Base-by-base conservation (phyloP, 1,284 basidiomycete species). In the Tilletia indica region DNA sequence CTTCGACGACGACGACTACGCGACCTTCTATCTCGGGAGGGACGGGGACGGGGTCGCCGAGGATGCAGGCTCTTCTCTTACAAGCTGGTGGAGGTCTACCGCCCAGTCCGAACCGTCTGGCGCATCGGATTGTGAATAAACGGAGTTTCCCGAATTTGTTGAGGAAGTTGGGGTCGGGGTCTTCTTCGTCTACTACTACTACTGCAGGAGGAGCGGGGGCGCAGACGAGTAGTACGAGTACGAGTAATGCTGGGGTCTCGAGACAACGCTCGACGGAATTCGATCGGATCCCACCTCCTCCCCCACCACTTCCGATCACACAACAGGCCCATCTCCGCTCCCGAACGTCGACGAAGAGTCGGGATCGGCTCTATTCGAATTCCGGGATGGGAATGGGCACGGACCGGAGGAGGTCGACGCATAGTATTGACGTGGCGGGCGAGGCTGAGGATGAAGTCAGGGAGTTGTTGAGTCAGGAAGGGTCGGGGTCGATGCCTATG, bases 101-200 rank as follows among this genome's bases (percentile, higher is more conserved):
- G 67, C 39, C 71, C 0, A 78, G 77, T 67, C 74, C 76, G 1
- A 69, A 67, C 16, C 73, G 73, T 61, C 75, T 71, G 56, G 61
- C 73, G 14, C 12, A 61, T 47, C 71, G 72, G 38, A 68, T 80
- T 11, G 70, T 69, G 5, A 72, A 72, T 39, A 80, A 80, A 56
- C 73, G 79, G 38, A 76, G 78, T 49, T 51, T 80, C 0, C 75
- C 78, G 67, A 77, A 79, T 69, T 76, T 80, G 1, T 73, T 80
- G 54, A 58, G 75, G 12, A 80, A 80, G 36, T 21, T 58, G 14
- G 56, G 63, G 25, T 54, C 54, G 31, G 12, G 38, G 49, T 38
- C 42, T 45, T 45, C 42, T 45, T 45, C 14, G 42, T 14, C 42
- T 14, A 9, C 42, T 45, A 45, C 42, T 14, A 9, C 42, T 8